phyloP scores from a whole-genome alignment of 257 asterid species.

The Solanum neorickii region DNA sequence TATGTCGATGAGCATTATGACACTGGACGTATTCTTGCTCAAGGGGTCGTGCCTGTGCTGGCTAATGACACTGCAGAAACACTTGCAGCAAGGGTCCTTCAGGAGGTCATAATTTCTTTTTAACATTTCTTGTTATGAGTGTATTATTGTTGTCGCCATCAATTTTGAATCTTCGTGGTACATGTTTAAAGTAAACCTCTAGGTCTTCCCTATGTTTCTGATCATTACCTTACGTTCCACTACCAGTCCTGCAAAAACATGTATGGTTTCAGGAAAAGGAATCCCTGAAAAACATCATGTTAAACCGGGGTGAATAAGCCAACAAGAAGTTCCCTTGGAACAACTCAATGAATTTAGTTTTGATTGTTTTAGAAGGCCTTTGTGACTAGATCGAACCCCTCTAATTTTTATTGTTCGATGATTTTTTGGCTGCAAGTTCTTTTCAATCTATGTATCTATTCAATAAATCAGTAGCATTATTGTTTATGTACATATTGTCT shows the following conservation, averaged over 20 bases:
- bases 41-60: slow-evolving; percentile 66
- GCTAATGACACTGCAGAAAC: slow-evolving; percentile 69
- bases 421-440: background rate
- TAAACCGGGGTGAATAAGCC: background rate
- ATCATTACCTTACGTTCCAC: background rate
- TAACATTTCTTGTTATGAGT: background rate
- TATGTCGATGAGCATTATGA: slow-evolving; percentile 73
- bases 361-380: background rate
- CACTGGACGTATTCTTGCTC: slow-evolving; percentile 83
- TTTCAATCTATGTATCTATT: background rate
- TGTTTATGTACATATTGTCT: background rate
- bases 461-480: background rate
- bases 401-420: background rate
- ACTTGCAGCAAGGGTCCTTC: slow-evolving; percentile 72
- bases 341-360: background rate
- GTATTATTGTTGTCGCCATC: background rate
- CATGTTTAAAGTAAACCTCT: background rate
- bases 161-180: background rate
- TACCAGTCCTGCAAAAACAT: background rate
- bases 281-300: background rate
- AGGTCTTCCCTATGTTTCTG: background rate
- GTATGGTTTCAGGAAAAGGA: background rate
- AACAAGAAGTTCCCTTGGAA: background rate
- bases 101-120: slow-evolving; percentile 31
- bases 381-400: background rate